Evolutionary conservation across 1,139 yeast species (phyloP).

Genomic region (Diutina rugosa): DNA sequence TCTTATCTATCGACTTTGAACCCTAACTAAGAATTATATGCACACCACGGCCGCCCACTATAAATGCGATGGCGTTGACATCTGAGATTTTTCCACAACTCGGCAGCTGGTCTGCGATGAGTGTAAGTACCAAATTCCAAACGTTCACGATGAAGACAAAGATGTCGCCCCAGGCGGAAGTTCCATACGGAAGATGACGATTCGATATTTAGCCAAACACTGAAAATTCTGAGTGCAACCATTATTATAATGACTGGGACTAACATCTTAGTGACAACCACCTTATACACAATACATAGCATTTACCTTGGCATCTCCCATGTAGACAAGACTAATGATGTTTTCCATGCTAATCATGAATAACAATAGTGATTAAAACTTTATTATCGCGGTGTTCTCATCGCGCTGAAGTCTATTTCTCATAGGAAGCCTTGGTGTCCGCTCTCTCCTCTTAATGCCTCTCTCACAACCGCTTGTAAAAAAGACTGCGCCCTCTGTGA

Average conservation of each 20-base stretch:
- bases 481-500: background rate
- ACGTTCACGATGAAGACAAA: background rate
- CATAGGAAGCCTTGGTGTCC: background rate
- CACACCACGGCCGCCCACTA: background rate
- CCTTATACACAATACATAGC: background rate
- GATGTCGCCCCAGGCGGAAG: slow-evolving; percentile 3
- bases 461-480: background rate
- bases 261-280: background rate
- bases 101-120: background rate
- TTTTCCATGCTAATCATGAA: slow-evolving; percentile 2
- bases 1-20: background rate
- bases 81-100: background rate
- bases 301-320: background rate
- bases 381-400: background rate
- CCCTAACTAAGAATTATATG: background rate
- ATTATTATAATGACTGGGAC: background rate
- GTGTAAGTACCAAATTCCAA: background rate
- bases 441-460: background rate
- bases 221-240: slow-evolving; percentile 2
- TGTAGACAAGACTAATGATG: slow-evolving; percentile 1
- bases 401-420: background rate
- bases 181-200: slow-evolving; percentile 2
- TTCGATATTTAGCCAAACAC: slow-evolving; percentile 3
- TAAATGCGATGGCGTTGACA: background rate
- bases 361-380: background rate